These are phyloP conservation scores for Canavalia gladiata DNA, from an alignment of 306 rosid species.

Conservation along the genomic window DNA sequence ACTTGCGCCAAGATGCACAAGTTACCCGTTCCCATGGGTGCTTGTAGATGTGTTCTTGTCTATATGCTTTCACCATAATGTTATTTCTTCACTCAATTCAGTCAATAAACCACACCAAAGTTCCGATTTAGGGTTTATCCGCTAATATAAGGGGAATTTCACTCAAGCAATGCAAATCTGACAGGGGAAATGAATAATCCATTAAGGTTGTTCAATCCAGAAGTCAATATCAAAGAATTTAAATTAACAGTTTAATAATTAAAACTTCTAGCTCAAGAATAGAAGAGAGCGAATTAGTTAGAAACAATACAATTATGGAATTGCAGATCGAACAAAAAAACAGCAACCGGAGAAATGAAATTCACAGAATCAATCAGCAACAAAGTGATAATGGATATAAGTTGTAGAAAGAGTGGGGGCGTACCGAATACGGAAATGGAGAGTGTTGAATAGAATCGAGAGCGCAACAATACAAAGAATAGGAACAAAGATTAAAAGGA, in stretches of 20 bases:
- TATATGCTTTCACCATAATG: slow-evolving; percentile 79
- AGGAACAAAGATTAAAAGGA: neutral
- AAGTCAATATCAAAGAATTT: neutral
- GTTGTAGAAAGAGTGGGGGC: neutral
- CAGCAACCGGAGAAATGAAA: neutral
- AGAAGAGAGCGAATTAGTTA: neutral
- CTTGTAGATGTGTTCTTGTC: slow-evolving; percentile 83
- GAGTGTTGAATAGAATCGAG: neutral
- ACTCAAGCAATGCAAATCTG: neutral
- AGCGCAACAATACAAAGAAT: neutral
- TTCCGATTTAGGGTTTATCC: neutral
- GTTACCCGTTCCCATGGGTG: slow-evolving; percentile 98
- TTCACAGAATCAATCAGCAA: neutral
- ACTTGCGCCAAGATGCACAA: slow-evolving; percentile 93
- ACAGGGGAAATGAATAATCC: neutral
- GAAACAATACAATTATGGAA: neutral
- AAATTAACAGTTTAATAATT: neutral
- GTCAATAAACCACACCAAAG: neutral
- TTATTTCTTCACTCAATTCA: slow-evolving; percentile 40
- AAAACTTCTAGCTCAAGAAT: neutral
- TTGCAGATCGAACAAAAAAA: neutral
- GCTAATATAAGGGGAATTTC: neutral
- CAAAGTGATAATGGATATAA: neutral
- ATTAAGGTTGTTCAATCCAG: neutral
- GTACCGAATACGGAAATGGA: neutral